Evolutionary conservation across 1,139 yeast genomes (phyloP).

Genomic region (Candida sp.): DNA sequence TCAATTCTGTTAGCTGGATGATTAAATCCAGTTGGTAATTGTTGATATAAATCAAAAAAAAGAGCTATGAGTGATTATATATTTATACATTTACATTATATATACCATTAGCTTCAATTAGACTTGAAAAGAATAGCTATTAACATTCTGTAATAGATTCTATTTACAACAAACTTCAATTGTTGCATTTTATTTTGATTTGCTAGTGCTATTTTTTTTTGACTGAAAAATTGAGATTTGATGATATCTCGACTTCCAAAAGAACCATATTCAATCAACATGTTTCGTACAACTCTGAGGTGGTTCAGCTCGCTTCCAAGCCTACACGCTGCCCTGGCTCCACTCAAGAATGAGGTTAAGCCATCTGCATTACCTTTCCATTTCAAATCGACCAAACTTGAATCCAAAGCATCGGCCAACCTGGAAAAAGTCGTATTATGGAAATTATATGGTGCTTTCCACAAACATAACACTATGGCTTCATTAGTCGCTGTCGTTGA

Average conservation of each 20-base stretch:
- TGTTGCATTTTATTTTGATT: too few relatives aligned
- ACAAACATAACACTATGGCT: slow-evolving; percentile 78
- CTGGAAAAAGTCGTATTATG: slow-evolving; percentile 48
- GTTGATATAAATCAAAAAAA: too few relatives aligned
- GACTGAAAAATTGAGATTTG: neutral
- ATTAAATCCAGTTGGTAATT: too few relatives aligned
- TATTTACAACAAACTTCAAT: too few relatives aligned
- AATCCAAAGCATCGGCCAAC: neutral
- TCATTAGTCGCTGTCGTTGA: slow-evolving; percentile 73
- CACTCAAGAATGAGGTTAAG: neutral
- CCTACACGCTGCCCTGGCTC: neutral
- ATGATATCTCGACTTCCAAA: too few relatives aligned
- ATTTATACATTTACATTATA: too few relatives aligned
- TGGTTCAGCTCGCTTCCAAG: neutral
- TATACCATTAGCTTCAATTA: too few relatives aligned
- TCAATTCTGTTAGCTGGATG: too few relatives aligned
- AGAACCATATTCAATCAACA: neutral
- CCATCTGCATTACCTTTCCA: neutral
- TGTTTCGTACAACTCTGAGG: neutral
- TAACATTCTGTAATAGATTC: too few relatives aligned
- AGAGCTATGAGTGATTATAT: too few relatives aligned
- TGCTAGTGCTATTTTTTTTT: too few relatives aligned
- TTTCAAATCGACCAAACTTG: slow-evolving; percentile 1
- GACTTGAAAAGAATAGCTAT: too few relatives aligned
- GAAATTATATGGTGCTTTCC: slow-evolving; percentile 73